Evolutionary conservation across 306 rosid genomes (phyloP).

Genomic region (Trifolium dubium): DNA sequence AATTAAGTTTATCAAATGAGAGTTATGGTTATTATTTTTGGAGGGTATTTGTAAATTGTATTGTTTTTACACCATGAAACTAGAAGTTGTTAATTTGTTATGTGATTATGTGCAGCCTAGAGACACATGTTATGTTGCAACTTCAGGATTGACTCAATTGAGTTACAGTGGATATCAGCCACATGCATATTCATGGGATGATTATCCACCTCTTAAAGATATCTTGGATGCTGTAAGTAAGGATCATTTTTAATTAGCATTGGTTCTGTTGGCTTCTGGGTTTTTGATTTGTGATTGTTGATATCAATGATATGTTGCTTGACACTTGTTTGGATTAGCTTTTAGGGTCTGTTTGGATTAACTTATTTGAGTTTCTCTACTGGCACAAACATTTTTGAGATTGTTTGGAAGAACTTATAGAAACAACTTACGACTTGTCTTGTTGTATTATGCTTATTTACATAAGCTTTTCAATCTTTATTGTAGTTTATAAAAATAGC

Average conservation of each 20-base stretch:
- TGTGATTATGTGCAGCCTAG: slow-evolving; percentile 70
- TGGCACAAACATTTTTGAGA: too few relatives aligned
- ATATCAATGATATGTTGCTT: background rate
- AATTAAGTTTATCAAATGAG: too few relatives aligned
- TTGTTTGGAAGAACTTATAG: too few relatives aligned
- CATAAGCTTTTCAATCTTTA: too few relatives aligned
- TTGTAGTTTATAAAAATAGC: too few relatives aligned
- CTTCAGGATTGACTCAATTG: slow-evolving; percentile 73
- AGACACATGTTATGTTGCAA: slow-evolving; percentile 89
- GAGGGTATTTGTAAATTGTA: background rate
- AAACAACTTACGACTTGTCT: too few relatives aligned
- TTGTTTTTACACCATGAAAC: background rate
- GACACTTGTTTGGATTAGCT: background rate
- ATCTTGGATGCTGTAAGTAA: slow-evolving; percentile 84
- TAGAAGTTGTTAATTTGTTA: background rate
- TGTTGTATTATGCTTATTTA: too few relatives aligned
- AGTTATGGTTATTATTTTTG: background rate
- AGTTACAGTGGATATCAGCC: slow-evolving; percentile 89
- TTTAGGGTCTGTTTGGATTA: background rate
- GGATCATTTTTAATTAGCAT: slow-evolving; percentile 21
- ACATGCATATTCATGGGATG: slow-evolving; percentile 83
- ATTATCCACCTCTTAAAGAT: slow-evolving; percentile 72
- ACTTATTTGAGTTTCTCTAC: too few relatives aligned
- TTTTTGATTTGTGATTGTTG: slow-evolving; percentile 2
- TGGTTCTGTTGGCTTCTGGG: slow-evolving; percentile 15